Evolutionary conservation across 768 basidiomycete genomes (phyloP).

Genomic region (Pisolithus tinctorius): DNA sequence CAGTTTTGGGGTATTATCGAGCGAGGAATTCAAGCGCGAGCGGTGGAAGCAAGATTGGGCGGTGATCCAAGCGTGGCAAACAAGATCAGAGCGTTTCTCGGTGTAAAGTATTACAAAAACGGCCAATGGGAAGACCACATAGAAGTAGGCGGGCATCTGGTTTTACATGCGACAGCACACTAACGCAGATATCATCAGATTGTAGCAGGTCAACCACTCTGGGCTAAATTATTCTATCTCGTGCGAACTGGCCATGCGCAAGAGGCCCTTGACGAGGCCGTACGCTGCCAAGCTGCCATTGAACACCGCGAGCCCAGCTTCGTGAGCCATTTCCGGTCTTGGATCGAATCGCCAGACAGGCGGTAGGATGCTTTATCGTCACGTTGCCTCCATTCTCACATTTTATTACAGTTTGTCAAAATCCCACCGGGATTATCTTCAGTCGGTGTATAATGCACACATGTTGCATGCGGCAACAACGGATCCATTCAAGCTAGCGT

Average conservation of each 20-base stretch:
- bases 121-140: constrained; percentile 83
- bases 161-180: background rate
- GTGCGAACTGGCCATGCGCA: constrained; percentile 76
- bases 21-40: constrained; percentile 71
- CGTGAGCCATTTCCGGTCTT: constrained; percentile 72
- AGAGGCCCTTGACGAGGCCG: constrained; percentile 76
- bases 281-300: constrained; percentile 61
- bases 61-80: constrained; percentile 88
- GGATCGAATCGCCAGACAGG: constrained; percentile 76
- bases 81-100: constrained; percentile 82
- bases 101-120: constrained; percentile 72
- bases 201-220: constrained; percentile 81
- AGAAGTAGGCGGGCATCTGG: constrained; percentile 50
- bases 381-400: constrained; percentile 3
- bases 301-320: constrained; percentile 80
- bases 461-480: constrained; percentile 83
- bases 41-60: constrained; percentile 80
- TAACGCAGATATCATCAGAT: constrained; percentile 39
- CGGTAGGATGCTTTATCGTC: constrained; percentile 36
- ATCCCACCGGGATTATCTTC: constrained; percentile 72
- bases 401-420: constrained; percentile 50
- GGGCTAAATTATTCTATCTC: constrained; percentile 92
- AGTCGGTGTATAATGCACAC: constrained; percentile 75
- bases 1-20: constrained; percentile 86
- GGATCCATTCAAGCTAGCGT: constrained; percentile 93